Evolutionary conservation across 106 monocot genomes (phyloP).

Genomic region (Apostasia shenzhenica): DNA sequence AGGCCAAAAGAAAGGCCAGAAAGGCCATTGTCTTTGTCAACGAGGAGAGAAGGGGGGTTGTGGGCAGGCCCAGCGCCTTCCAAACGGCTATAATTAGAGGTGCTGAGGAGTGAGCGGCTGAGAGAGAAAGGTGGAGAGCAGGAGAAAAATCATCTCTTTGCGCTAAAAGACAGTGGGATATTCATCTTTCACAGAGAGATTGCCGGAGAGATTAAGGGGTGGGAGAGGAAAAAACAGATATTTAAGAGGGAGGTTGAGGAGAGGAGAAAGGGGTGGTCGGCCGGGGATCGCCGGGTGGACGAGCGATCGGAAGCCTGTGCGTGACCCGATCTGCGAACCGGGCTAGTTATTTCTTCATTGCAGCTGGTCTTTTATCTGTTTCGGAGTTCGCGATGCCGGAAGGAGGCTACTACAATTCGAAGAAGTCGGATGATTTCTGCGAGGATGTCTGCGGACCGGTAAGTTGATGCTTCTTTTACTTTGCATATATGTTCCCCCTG

Average conservation of each 20-base stretch:
- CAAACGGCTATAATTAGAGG: conserved; percentile 19
- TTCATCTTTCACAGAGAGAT: background rate
- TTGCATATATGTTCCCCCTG: background rate
- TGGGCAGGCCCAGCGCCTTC: background rate
- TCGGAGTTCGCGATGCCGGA: conserved; percentile 15
- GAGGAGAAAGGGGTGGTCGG: background rate
- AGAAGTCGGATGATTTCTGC: conserved; percentile 44
- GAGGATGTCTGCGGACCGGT: conserved; percentile 48
- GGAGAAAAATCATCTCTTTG: background rate
- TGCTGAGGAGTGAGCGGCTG: background rate
- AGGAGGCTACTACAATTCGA: conserved; percentile 23
- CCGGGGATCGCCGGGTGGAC: background rate
- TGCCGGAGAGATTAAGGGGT: background rate
- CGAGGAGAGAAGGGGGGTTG: background rate
- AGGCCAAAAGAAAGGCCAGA: too few relatives aligned
- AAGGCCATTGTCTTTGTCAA: too few relatives aligned
- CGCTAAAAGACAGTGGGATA: background rate
- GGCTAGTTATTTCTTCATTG: background rate
- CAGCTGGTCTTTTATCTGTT: background rate
- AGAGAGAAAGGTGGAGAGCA: background rate
- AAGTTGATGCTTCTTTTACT: background rate
- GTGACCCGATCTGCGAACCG: background rate
- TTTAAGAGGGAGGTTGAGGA: background rate
- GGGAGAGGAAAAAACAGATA: background rate
- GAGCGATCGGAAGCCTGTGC: background rate